A percentile compares a stretch with the other conserved stretches of the same genome.
These are phyloP conservation scores for Fusarium sambucinum DNA, from an alignment of 2,329 filamentous ascomycete genomes.

Conservation along the genomic window DNA sequence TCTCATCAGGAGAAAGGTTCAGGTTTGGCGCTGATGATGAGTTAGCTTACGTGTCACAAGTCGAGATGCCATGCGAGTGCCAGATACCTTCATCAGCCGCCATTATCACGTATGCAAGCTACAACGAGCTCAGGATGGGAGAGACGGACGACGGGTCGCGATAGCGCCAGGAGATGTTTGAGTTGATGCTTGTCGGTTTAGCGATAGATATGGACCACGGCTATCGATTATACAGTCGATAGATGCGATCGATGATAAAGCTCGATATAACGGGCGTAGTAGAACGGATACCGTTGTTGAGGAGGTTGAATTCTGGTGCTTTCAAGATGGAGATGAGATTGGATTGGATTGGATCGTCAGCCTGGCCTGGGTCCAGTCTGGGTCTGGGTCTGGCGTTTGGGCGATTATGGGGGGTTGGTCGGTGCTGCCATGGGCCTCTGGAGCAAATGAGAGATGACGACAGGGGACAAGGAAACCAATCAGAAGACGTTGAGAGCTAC, in stretches of 20 bases:
- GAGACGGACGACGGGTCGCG: slow-evolving; percentile 36
- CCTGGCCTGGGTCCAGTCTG: slow-evolving; percentile 27
- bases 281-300: slow-evolving; percentile 21
- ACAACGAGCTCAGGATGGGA: slow-evolving; percentile 41
- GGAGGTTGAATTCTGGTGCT: slow-evolving; percentile 38
- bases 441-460: slow-evolving; percentile 37
- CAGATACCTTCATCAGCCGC: slow-evolving; percentile 46
- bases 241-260: slow-evolving; percentile 21
- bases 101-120: slow-evolving; percentile 50
- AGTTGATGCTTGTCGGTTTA: slow-evolving; percentile 4
- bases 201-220: slow-evolving; percentile 2
- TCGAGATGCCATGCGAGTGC: not conserved
- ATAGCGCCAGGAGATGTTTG: slow-evolving; percentile 26
- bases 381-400: slow-evolving; percentile 31
- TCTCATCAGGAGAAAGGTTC: slow-evolving; percentile 91
- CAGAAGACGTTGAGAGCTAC: slow-evolving; percentile 34
- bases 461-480: slow-evolving; percentile 33
- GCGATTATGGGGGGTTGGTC: slow-evolving; percentile 44
- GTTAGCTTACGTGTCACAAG: slow-evolving; percentile 30
- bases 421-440: slow-evolving; percentile 42
- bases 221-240: slow-evolving; percentile 12
- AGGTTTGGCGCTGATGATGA: slow-evolving; percentile 72
- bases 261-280: slow-evolving; percentile 20
- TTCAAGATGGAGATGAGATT: slow-evolving; percentile 40
- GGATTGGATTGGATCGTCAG: slow-evolving; percentile 44